phyloP scores from a whole-genome alignment of 208 protist genomes.

The Trichomonas tenax region DNA sequence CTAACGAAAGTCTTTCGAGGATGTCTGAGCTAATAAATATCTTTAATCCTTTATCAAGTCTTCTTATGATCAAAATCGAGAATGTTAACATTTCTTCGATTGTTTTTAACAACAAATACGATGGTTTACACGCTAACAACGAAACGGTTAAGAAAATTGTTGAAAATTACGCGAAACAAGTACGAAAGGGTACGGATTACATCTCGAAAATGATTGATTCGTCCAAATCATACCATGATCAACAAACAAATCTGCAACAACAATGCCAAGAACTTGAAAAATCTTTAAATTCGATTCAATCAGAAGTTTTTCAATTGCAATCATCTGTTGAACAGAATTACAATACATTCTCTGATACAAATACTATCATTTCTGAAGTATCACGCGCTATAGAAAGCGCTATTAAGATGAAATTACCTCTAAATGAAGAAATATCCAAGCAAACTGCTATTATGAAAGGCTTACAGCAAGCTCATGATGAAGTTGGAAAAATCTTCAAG shows the following conservation, averaged over 20 bases:
- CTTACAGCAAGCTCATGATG: background rate
- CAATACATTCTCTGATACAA: background rate
- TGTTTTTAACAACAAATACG: background rate
- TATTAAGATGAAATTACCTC: background rate
- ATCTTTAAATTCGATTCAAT: background rate
- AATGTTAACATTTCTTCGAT: background rate
- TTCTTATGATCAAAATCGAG: background rate
- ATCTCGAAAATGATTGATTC: background rate
- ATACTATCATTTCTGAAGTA: background rate
- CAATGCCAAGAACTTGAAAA: background rate
- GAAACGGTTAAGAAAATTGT: background rate
- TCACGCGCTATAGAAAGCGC: background rate
- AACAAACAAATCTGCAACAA: background rate
- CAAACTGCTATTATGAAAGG: background rate
- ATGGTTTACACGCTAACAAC: background rate
- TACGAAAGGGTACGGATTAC: background rate
- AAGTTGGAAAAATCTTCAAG: background rate
- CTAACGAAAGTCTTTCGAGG: background rate
- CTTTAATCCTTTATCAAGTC: background rate
- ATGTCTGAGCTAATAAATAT: background rate
- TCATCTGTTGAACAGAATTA: background rate
- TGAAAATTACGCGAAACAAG: background rate
- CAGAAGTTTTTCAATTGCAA: background rate
- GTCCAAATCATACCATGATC: background rate
- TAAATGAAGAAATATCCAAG: background rate